Evolutionary conservation across 2,329 filamentous ascomycete species (phyloP).

Genomic region (Calonectria leucothoes): DNA sequence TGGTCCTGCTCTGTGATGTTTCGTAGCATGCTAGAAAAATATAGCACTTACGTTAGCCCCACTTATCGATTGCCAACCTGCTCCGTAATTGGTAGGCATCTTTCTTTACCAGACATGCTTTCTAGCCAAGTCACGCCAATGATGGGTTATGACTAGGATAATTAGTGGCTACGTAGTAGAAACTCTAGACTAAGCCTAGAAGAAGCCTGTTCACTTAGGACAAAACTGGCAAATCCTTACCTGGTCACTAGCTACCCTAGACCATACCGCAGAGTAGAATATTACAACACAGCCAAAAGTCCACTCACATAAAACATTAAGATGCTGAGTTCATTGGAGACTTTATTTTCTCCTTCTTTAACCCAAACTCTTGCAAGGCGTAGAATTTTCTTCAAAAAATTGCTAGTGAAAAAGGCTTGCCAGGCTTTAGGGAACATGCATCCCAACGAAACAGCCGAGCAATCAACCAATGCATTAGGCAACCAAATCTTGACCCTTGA

Average conservation of each 20-base stretch:
- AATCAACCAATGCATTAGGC: not conserved
- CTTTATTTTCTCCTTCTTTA: not conserved
- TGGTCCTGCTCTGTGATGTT: not conserved
- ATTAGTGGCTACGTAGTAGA: not conserved
- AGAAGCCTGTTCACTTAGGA: not conserved
- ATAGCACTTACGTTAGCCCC: not conserved
- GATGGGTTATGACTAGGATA: not conserved
- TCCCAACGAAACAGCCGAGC: too few relatives aligned
- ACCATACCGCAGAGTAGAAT: not conserved
- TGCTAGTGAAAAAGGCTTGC: not conserved
- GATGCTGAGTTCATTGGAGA: not conserved
- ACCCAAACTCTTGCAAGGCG: not conserved
- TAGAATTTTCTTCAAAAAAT: not conserved
- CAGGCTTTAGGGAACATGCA: too few relatives aligned
- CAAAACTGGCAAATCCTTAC: not conserved
- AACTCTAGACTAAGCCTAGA: not conserved
- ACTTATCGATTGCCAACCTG: too few relatives aligned
- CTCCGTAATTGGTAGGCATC: too few relatives aligned
- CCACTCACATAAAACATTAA: too few relatives aligned
- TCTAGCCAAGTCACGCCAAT: not conserved
- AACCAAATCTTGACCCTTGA: not conserved
- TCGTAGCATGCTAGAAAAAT: not conserved
- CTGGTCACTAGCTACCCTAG: not conserved
- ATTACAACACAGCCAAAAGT: not conserved
- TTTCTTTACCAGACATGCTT: not conserved